Conservation (phyloP, 2,329 filamentous ascomycete species). For the Arthrocladium fulminans region DNA sequence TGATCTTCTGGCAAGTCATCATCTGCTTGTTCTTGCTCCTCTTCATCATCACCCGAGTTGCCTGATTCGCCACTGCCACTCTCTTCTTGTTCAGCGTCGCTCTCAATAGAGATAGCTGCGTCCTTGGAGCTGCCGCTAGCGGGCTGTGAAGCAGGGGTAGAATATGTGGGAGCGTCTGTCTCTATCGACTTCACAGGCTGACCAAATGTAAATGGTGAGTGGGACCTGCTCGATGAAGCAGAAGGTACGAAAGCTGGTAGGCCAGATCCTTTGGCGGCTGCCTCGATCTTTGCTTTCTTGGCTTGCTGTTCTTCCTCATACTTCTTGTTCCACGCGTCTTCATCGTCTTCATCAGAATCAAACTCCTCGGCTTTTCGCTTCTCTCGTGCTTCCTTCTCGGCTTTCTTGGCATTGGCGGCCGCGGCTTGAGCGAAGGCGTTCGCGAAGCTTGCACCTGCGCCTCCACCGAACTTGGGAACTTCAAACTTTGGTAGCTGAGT, state of each 20-base stretch:
- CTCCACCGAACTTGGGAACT: conserved; percentile 29
- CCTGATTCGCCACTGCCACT: conserved; percentile 11
- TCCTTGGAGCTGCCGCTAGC: conserved; percentile 12
- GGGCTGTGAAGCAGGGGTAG: conserved; percentile 11
- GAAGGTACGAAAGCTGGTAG: conserved; percentile 17
- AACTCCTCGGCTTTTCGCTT: conserved; percentile 44
- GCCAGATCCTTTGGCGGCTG: conserved; percentile 27
- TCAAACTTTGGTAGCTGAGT: conserved; percentile 15
- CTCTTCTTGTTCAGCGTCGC: conserved; percentile 10
- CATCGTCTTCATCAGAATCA: conserved; percentile 45
- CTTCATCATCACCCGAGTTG: conserved; percentile 12
- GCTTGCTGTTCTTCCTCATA: conserved; percentile 39
- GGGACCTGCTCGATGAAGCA: conserved; percentile 6
- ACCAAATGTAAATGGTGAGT: conserved; percentile 25
- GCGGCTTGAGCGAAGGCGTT: conserved; percentile 33
- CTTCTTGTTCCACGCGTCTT: conserved; percentile 40
- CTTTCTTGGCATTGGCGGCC: conserved; percentile 29
- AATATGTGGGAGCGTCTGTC: conserved; percentile 13
- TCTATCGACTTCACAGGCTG: conserved; percentile 21
- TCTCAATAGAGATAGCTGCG: conserved; percentile 13
- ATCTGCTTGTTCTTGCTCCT: conserved; percentile 8
- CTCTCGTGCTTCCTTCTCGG: conserved; percentile 36
- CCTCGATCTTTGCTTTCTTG: conserved; percentile 36
- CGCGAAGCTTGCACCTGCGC: conserved; percentile 30
- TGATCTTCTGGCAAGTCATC: conserved; percentile 15